A percentile compares a stretch with the other conserved stretches of the same genome.
phyloP scores from a whole-genome alignment of 805 yeast species.

The Saccharomyces eubayanus region DNA sequence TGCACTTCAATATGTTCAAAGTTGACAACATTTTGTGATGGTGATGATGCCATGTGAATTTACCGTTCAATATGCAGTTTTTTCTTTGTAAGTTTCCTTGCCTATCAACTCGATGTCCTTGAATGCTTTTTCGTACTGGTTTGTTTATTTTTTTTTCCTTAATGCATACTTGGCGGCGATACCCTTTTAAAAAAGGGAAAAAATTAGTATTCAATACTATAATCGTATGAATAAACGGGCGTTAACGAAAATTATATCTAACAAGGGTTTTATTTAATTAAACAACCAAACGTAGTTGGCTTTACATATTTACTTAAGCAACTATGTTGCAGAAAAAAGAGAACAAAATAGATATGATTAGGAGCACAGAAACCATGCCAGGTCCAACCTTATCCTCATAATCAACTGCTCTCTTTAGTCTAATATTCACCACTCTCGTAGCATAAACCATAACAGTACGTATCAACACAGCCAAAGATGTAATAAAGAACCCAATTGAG shows the following conservation, averaged over 20 bases:
- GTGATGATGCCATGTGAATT: background rate
- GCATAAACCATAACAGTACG: slow-evolving; percentile 71
- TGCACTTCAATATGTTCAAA: slow-evolving; percentile 47
- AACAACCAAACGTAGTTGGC: background rate
- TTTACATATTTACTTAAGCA: background rate
- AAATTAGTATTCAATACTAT: background rate
- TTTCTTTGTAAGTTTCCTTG: background rate
- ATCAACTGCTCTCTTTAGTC: slow-evolving; percentile 71
- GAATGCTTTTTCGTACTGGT: background rate
- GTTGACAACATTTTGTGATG: slow-evolving; percentile 16
- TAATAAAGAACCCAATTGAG: slow-evolving; percentile 74
- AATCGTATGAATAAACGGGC: background rate
- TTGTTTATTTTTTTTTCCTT: background rate
- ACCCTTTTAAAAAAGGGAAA: background rate
- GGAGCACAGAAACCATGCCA: slow-evolving; percentile 63
- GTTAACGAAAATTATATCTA: background rate
- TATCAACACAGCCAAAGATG: slow-evolving; percentile 63
- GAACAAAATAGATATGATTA: slow-evolving; percentile 59
- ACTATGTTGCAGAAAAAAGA: slow-evolving; percentile 42
- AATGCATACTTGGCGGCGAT: background rate
- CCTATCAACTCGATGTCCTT: background rate
- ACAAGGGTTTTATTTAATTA: background rate
- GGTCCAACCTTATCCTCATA: slow-evolving; percentile 90
- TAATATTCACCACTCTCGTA: slow-evolving; percentile 74
- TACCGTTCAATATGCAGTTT: background rate